Evolutionary conservation across 1,139 yeast genomes (phyloP).

Genomic region (Yamadazyma buinensis): DNA sequence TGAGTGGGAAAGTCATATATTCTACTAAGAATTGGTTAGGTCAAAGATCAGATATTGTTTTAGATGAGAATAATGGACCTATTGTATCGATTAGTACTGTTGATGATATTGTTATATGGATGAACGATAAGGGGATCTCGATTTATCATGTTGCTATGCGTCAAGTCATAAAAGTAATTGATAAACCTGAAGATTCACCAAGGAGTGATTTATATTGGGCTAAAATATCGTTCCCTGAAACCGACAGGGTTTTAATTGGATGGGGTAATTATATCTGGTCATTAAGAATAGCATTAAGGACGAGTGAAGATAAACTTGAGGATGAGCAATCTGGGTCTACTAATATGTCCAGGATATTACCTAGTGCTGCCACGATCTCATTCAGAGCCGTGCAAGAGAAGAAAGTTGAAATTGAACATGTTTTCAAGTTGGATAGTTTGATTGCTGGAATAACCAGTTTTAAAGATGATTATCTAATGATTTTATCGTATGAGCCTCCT

Average conservation of each 20-base stretch:
- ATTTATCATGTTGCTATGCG: conserved; percentile 50
- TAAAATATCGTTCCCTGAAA: conserved; percentile 62
- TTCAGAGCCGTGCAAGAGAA: conserved; percentile 56
- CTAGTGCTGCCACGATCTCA: conserved; percentile 66
- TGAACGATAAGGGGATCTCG: conserved; percentile 77
- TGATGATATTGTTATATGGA: conserved; percentile 73
- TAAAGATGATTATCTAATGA: conserved; percentile 60
- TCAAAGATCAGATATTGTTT: conserved; percentile 60
- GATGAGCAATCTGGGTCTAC: conserved; percentile 11
- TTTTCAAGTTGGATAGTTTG: conserved; percentile 52
- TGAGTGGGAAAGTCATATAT: conserved; percentile 75
- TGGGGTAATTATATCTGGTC: conserved; percentile 85
- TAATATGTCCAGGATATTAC: conserved; percentile 35
- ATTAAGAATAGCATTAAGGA: conserved; percentile 44
- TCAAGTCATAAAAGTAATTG: conserved; percentile 45
- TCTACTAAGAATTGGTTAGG: conserved; percentile 88
- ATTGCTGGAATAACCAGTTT: conserved; percentile 79
- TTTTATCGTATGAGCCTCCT: conserved; percentile 55
- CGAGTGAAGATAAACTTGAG: conserved; percentile 13
- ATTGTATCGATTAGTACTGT: conserved; percentile 60
- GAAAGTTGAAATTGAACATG: conserved; percentile 54
- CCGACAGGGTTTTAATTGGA: conserved; percentile 67
- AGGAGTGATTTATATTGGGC: conserved; percentile 88
- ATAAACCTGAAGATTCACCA: conserved; percentile 57
- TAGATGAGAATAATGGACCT: conserved; percentile 67